Conservation (phyloP, 179 eudicot genomes). For the Beta lomatogona region DNA sequence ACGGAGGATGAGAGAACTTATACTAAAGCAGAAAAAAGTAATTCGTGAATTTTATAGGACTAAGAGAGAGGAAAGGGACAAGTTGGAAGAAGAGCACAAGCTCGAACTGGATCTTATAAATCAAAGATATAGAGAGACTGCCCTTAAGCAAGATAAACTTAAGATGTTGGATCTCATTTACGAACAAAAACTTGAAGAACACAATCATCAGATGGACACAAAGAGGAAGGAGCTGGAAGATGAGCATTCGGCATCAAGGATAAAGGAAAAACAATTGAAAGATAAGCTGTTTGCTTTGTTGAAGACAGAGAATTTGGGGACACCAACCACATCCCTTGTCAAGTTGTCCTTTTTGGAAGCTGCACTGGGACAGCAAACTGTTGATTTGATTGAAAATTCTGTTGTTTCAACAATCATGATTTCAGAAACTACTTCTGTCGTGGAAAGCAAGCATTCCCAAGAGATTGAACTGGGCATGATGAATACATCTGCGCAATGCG, state of each 20-base stretch:
- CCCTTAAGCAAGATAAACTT: conserved; percentile 17
- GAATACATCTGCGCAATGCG: conserved; percentile 2
- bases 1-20: conserved; percentile 32
- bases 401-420: background rate
- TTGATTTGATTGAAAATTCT: conserved; percentile 7
- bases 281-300: conserved; percentile 6
- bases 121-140: conserved; percentile 27
- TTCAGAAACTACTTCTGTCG: background rate
- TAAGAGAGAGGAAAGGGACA: conserved; percentile 24
- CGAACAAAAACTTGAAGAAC: conserved; percentile 21
- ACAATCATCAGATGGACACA: conserved; percentile 26
- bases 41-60: conserved; percentile 27
- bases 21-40: conserved; percentile 29
- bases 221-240: conserved; percentile 24
- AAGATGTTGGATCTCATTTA: conserved; percentile 29
- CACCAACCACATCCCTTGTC: conserved; percentile 9
- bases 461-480: conserved; percentile 8
- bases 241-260: conserved; percentile 27
- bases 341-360: conserved; percentile 5
- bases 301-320: background rate
- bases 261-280: conserved; percentile 26
- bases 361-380: background rate
- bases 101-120: conserved; percentile 23
- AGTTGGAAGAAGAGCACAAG: conserved; percentile 31
- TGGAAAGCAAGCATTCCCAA: conserved; percentile 14